phyloP scores from a whole-genome alignment of 495 filamentous ascomycete species.

The Hypoxylon rickii region DNA sequence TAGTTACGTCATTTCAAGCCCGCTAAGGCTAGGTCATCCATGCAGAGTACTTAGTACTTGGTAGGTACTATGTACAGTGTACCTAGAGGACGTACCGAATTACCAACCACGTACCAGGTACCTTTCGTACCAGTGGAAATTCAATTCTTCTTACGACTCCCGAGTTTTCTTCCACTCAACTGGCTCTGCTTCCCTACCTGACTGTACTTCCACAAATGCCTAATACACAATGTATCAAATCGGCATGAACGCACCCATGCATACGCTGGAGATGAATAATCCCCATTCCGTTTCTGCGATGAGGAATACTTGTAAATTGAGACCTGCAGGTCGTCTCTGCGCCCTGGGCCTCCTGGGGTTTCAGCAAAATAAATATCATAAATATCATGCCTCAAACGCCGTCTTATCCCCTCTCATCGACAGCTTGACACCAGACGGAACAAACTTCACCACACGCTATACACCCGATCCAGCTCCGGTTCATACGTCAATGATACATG shows the following conservation, averaged over 20 bases:
- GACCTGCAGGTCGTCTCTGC: too few relatives aligned
- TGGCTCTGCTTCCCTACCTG: constrained; percentile 1
- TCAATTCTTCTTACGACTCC: constrained; percentile 3
- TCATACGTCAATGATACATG: not conserved
- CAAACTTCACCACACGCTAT: constrained; percentile 3
- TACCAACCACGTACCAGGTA: not conserved
- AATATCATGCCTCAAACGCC: constrained; percentile 21
- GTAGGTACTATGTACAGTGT: too few relatives aligned
- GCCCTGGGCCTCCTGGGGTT: too few relatives aligned
- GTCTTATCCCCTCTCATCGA: constrained; percentile 11
- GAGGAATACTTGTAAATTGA: not conserved
- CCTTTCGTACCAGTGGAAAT: too few relatives aligned
- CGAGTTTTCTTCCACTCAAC: not conserved
- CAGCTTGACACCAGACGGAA: not conserved
- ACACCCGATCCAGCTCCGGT: constrained; percentile 18
- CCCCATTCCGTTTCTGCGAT: not conserved
- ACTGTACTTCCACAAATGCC: not conserved
- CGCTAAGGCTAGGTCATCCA: not conserved
- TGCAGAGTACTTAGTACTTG: too few relatives aligned
- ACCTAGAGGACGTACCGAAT: not conserved
- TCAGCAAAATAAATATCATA: too few relatives aligned
- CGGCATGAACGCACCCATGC: constrained; percentile 9
- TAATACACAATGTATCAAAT: constrained; percentile 1
- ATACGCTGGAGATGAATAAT: constrained; percentile 13
- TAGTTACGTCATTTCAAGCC: not conserved